Base-by-base conservation (phyloP, 371 early-diverging fungal genomes). In the Apophysomyces ossiformis region DNA sequence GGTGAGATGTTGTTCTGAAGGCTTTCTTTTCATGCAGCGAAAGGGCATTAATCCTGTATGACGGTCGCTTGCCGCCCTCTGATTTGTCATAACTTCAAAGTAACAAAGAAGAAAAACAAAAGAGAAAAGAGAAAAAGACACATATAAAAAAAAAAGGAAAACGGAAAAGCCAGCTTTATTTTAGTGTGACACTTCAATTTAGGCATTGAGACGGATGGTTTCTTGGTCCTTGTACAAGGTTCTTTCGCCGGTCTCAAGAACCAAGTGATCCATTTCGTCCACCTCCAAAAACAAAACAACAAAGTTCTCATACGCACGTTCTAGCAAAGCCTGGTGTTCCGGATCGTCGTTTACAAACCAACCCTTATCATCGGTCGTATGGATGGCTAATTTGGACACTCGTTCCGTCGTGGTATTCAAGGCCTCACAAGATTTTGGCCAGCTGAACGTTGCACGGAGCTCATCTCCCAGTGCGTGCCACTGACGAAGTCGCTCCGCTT, bases 261-360 rank as follows among this genome's bases (percentile, higher is more conserved):
- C 35, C 1, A 70, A 35, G 50, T 72, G 57, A 64, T 78, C 78
- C 7, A 75, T 63, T 18, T 44, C 47, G 9, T 73, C 70, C 26
- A 79, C 74, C 37, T 76, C 65, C 43, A 79, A 18, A 18, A 71
- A 36, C 18, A 79, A n/a, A 4, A 79, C 36, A 0, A 58, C 71
- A 63, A 79, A 79, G 54, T 75, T 75, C 12, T 60, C 64, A 36
- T 71, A 78, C 2, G 67, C 75, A 35, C 63, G 59, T 16, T 79
- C 69, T 45, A 75, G 35, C 11, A 68, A 21, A 37, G 45, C 54
- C 58, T 70, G 70, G 18, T 70, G 43, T 32, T 58, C 43, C 26
- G 54, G 26, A 60, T 72, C 60, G 18, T 60, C 56, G 36, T 67
- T 67, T 13, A 58, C 37, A 38, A 59, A 64, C 63, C 61, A 65